phyloP scores from a whole-genome alignment of 225 moss, liverwort and hornwort genomes.

The Bryoerythrophyllum caledonicum region DNA sequence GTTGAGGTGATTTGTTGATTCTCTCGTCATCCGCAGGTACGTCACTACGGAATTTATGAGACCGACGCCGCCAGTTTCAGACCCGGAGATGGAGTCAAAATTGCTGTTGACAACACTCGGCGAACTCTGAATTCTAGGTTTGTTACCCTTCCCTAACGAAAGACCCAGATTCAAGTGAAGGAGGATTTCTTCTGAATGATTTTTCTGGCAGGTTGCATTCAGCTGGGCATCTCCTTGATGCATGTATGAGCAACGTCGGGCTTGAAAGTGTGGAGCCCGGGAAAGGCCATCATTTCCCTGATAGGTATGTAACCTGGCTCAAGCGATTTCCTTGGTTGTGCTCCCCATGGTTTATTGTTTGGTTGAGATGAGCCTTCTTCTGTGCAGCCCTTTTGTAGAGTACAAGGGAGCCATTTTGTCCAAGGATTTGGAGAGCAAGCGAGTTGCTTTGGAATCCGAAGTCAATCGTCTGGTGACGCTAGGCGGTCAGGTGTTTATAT shows the following conservation, averaged over 20 bases:
- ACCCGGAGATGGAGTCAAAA: conserved; percentile 51
- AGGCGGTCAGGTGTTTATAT: conserved; percentile 65
- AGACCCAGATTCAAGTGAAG: not conserved
- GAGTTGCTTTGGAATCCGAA: conserved; percentile 67
- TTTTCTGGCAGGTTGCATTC: conserved; percentile 59
- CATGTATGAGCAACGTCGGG: conserved; percentile 62
- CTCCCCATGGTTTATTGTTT: not conserved
- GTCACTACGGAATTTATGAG: conserved; percentile 62
- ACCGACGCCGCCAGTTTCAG: conserved; percentile 35
- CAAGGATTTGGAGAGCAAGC: conserved; percentile 58
- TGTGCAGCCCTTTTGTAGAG: conserved; percentile 79
- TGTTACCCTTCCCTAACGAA: not conserved
- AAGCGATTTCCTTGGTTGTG: conserved; percentile 1
- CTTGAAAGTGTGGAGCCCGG: conserved; percentile 57
- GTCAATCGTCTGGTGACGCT: conserved; percentile 50
- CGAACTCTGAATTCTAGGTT: conserved; percentile 68
- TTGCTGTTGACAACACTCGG: conserved; percentile 52
- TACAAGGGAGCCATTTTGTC: conserved; percentile 67
- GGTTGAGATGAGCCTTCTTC: conserved; percentile 2
- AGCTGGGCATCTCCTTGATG: conserved; percentile 79
- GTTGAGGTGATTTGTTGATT: too few relatives aligned
- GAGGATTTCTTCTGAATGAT: not conserved
- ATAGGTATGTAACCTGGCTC: conserved; percentile 41
- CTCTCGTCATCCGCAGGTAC: conserved; percentile 42
- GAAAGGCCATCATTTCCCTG: conserved; percentile 82